Evolutionary conservation across 306 rosid genomes (phyloP).

Genomic region (Casuarina cunninghamiana): DNA sequence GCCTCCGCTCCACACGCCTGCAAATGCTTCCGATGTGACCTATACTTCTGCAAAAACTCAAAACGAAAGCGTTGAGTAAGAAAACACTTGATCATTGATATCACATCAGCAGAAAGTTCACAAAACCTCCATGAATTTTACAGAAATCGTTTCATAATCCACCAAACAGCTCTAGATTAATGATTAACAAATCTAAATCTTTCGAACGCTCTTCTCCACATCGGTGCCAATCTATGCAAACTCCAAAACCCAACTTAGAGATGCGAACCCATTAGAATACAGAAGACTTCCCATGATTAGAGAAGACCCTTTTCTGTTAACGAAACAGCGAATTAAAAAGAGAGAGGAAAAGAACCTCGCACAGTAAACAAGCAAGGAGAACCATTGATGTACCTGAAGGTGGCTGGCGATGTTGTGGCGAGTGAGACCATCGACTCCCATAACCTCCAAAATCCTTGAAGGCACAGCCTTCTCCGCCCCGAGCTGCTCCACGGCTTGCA

Average conservation of each 20-base stretch:
- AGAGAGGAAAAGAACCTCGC: not conserved
- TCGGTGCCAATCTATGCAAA: no score
- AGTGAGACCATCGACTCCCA: constrained; percentile 94
- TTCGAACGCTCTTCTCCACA: no score
- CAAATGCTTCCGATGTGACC: constrained; percentile 90
- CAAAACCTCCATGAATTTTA: no score
- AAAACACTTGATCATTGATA: not conserved
- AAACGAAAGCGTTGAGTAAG: not conserved
- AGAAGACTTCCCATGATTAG: no score
- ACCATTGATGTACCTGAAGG: constrained; percentile 60
- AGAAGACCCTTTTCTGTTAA: no score
- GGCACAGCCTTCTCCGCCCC: constrained; percentile 98
- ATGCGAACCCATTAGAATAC: no score
- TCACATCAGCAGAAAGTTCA: no score
- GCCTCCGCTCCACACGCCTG: constrained; percentile 94
- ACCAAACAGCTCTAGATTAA: no score
- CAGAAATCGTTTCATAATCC: no score
- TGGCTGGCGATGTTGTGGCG: constrained; percentile 99
- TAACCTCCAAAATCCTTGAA: constrained; percentile 88
- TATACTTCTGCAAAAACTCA: constrained; percentile 61
- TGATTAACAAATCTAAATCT: no score
- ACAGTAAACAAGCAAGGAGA: not conserved
- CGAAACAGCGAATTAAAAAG: no score
- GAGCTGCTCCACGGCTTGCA: constrained; percentile 93
- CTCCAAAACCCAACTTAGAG: no score